phyloP scores from a whole-genome alignment of 192 early-diverging fungal species.

The Spizellomyces punctatus region DNA sequence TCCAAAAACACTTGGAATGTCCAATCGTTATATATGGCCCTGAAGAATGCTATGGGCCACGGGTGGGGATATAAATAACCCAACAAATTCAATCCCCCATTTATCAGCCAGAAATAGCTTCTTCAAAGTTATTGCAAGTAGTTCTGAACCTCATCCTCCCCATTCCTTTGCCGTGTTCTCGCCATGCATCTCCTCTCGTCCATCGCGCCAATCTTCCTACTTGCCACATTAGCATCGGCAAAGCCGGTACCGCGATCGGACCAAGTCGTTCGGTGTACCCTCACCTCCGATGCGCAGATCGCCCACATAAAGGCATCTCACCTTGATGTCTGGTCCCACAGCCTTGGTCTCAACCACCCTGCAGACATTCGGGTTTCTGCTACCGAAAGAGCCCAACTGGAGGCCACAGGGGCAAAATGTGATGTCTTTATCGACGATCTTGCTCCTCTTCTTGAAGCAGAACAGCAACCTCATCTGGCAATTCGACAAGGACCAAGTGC shows the following conservation, averaged over 20 bases:
- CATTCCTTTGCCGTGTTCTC: too few species aligned
- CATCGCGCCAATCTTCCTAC: too few species aligned
- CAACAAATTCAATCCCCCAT: too few species aligned
- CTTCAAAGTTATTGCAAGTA: too few species aligned
- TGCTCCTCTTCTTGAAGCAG: not conserved
- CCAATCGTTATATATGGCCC: too few species aligned
- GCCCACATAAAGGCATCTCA: not conserved
- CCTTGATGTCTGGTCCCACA: conserved; percentile 22
- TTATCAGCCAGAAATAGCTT: too few species aligned
- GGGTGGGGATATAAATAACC: too few species aligned
- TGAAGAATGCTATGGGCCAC: too few species aligned
- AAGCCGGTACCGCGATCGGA: not conserved
- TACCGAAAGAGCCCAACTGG: not conserved
- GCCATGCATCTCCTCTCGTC: too few species aligned
- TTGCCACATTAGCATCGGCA: too few species aligned
- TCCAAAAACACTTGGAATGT: too few species aligned
- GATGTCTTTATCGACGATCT: conserved; percentile 3
- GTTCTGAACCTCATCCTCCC: too few species aligned
- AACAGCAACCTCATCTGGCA: not conserved
- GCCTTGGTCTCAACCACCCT: conserved; percentile 2
- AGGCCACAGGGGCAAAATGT: conserved; percentile 15
- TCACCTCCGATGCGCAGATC: not conserved
- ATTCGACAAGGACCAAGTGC: not conserved
- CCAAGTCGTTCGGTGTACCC: conserved; percentile 3
- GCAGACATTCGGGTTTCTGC: conserved; percentile 9